A percentile compares a stretch with the other conserved stretches of the same genome.
Evolutionary conservation across 1,284 basidiomycete species (phyloP).

Genomic region (Ceratobasidium sp.): DNA sequence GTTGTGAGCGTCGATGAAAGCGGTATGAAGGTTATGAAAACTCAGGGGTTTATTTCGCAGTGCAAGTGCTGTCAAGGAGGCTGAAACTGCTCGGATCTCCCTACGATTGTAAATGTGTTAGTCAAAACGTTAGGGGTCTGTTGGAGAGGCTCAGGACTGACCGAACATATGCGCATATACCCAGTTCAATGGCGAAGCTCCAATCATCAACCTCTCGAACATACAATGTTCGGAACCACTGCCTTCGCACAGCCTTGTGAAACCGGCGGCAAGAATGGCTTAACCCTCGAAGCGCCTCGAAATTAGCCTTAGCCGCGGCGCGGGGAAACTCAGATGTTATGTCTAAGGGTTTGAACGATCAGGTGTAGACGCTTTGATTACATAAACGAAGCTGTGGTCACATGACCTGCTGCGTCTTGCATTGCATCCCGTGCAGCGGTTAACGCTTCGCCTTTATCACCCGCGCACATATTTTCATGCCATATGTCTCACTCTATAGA

Average conservation of each 20-base stretch:
- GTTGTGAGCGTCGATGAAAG: slow-evolving; percentile 25
- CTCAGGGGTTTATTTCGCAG: not conserved
- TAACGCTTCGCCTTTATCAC: too few species aligned
- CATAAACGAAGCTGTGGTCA: too few species aligned
- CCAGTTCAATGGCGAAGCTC: not conserved
- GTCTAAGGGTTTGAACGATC: not conserved
- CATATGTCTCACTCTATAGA: too few species aligned
- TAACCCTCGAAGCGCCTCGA: not conserved
- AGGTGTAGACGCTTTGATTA: too few species aligned
- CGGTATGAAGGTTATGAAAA: slow-evolving; percentile 20
- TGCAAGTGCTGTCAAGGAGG: not conserved
- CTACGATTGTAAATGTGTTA: not conserved
- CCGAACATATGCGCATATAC: slow-evolving; percentile 22
- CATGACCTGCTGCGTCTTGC: too few species aligned
- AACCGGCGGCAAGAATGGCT: not conserved
- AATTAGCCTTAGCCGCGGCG: not conserved
- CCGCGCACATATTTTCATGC: not conserved
- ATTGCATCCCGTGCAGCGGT: too few species aligned
- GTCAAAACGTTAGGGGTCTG: not conserved
- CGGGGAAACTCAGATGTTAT: slow-evolving; percentile 18
- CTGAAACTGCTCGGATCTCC: slow-evolving; percentile 17
- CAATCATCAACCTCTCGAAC: slow-evolving; percentile 16
- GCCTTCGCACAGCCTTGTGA: not conserved
- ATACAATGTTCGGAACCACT: slow-evolving; percentile 15
- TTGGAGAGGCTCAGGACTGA: not conserved